These are phyloP conservation scores for Senecio squalidus DNA, from an alignment of 140 eudicot genomes.

Conservation along the genomic window DNA sequence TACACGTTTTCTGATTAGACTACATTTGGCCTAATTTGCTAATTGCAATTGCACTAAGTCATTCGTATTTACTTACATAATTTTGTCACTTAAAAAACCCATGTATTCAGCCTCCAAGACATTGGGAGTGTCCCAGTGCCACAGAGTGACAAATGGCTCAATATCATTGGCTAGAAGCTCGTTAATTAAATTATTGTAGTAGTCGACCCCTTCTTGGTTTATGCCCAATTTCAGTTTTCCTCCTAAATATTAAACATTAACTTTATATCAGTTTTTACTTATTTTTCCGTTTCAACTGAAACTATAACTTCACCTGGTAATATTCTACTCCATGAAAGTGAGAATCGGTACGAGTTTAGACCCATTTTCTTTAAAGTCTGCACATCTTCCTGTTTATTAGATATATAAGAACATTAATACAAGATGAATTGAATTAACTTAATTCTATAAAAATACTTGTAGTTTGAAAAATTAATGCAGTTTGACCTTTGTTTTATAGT, in stretches of 20 bases:
- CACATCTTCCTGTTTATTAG: slow-evolving; percentile 32
- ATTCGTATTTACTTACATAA: slow-evolving; percentile 18
- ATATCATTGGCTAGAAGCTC: slow-evolving; percentile 33
- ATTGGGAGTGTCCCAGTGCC: slow-evolving; percentile 47
- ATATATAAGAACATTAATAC: not conserved
- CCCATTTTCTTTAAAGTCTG: slow-evolving; percentile 34
- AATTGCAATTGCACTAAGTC: not conserved
- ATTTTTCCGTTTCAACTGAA: not conserved
- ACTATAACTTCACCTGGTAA: slow-evolving; percentile 27
- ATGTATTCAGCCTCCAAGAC: slow-evolving; percentile 34
- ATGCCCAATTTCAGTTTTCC: slow-evolving; percentile 31
- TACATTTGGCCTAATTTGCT: too few species aligned
- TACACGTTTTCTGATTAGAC: too few species aligned
- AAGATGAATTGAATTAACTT: not conserved
- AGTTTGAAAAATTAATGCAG: not conserved
- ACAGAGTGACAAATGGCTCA: slow-evolving; percentile 36
- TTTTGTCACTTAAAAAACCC: slow-evolving; percentile 32
- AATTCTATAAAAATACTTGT: not conserved
- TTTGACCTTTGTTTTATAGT: slow-evolving; percentile 25
- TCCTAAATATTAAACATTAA: slow-evolving; percentile 4
- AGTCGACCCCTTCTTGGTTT: slow-evolving; percentile 32
- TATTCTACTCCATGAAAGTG: slow-evolving; percentile 38
- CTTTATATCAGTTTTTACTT: not conserved
- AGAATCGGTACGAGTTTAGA: slow-evolving; percentile 33
- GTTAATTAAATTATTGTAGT: slow-evolving; percentile 32